Conservation (phyloP, 2,329 filamentous ascomycete genomes). For the Blumeriella jaapii region DNA sequence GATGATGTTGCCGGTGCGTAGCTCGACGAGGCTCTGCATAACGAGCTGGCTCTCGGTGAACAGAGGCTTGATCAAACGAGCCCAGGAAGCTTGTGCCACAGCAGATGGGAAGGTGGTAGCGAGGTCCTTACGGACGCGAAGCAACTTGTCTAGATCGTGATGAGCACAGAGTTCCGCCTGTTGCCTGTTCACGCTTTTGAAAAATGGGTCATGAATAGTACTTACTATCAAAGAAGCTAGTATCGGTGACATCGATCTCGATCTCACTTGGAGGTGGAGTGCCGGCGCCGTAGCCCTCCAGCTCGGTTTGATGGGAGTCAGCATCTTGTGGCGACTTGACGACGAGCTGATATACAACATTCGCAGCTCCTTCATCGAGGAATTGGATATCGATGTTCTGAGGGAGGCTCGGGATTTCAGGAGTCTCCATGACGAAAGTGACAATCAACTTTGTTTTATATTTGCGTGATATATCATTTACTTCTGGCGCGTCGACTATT, state of each 20-base stretch:
- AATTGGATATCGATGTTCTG: slow-evolving; percentile 26
- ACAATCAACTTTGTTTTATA: too few relatives aligned
- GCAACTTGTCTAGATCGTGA: slow-evolving; percentile 34
- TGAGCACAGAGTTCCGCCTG: background rate
- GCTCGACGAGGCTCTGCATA: slow-evolving; percentile 40
- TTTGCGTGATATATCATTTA: too few relatives aligned
- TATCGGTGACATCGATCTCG: slow-evolving; percentile 6
- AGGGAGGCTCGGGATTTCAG: slow-evolving; percentile 5
- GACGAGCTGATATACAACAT: slow-evolving; percentile 57
- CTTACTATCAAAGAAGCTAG: slow-evolving; percentile 10
- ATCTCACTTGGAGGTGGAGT: slow-evolving; percentile 20
- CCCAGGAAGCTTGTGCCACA: slow-evolving; percentile 34
- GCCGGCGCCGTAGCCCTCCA: slow-evolving; percentile 28
- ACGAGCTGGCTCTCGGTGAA: slow-evolving; percentile 44
- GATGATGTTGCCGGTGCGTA: slow-evolving; percentile 33
- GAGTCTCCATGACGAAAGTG: background rate
- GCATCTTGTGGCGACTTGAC: slow-evolving; percentile 17
- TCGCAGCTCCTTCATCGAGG: slow-evolving; percentile 61
- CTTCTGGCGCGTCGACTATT: too few relatives aligned
- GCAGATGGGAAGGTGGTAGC: slow-evolving; percentile 36
- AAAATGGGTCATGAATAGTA: too few relatives aligned
- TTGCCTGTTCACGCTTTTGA: background rate
- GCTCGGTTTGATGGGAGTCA: slow-evolving; percentile 17
- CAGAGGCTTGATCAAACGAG: slow-evolving; percentile 40
- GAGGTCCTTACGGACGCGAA: slow-evolving; percentile 49